A percentile compares a stretch with the other conserved stretches of the same genome.
Conservation (phyloP, 805 yeast species). For the Candida endomychidarum region DNA sequence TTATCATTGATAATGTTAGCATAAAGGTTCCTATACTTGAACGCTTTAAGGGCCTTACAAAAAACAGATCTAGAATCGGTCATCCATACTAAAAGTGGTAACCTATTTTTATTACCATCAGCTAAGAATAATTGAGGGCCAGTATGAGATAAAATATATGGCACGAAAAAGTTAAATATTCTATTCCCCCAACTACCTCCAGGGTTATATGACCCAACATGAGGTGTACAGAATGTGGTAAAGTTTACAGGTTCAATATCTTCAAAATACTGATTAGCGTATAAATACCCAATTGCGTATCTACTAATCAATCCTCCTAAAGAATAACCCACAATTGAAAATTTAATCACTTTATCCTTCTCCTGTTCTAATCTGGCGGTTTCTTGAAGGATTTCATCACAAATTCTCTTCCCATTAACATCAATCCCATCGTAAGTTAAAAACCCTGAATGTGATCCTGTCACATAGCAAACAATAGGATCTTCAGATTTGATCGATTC, state of each 20-base stretch:
- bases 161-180: constrained; percentile 62
- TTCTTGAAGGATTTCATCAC: constrained; percentile 54
- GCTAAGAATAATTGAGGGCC: constrained; percentile 71
- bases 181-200: constrained; percentile 31
- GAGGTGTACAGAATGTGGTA: constrained; percentile 58
- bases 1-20: constrained; percentile 80
- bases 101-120: constrained; percentile 15
- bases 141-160: constrained; percentile 64
- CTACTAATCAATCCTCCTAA: constrained; percentile 44
- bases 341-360: constrained; percentile 27
- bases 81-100: constrained; percentile 66
- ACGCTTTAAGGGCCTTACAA: constrained; percentile 51
- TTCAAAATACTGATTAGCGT: constrained; percentile 52
- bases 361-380: constrained; percentile 13
- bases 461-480: constrained; percentile 44
- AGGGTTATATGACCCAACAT: constrained; percentile 63
- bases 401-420: constrained; percentile 75
- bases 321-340: constrained; percentile 43
- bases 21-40: constrained; percentile 57
- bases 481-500: constrained; percentile 25
- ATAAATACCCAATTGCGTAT: constrained; percentile 47
- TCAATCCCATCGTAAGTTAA: constrained; percentile 86
- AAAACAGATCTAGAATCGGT: constrained; percentile 62
- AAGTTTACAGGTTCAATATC: constrained; percentile 55
- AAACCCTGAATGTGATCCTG: constrained; percentile 67